Base-by-base conservation (phyloP, 352 stramenopile species). In the Phytopythium aichiense region DNA sequence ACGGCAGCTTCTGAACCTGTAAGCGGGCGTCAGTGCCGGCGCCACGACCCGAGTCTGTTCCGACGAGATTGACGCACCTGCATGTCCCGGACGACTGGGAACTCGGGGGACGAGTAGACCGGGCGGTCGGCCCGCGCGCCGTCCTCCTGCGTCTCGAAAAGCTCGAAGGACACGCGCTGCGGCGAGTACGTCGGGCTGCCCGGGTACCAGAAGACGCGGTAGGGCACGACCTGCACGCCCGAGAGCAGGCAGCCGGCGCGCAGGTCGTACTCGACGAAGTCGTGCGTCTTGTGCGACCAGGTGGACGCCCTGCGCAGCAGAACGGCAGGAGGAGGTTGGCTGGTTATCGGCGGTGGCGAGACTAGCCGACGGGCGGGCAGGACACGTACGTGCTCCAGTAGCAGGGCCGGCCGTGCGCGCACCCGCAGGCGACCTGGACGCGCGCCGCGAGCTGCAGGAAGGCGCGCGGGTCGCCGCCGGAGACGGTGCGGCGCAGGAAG, bases 381-480 rank as follows among this genome's bases (percentile, higher is more conserved):
- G n/a, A n/a, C n/a, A 67, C 65, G 45, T 72, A 92, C 84, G 68
- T 89, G 84, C 84, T 92, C 81, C 82, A 93, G 64, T 93, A 93
- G 69, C 84, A 94, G 33, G 83, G 63, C 7, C 65, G 64, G 48
- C 84, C 71, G 57, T 64, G 78, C 1, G 80, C 79, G 62, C 85
- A 94, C 52, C 85, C 82, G 55, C 85, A 94, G 25, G 90, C 67
- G 20, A 81, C 69, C 61, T 91, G 83, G 11, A 79, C 62, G 12
- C 74, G 64, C 49, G 81, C 74, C 18, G 69, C 71, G 7, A 87
- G 72, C 37, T 67, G 68, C 25, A 84, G 62, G 49, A 80, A 70
- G 15, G 73, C 70, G 20, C 60, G 48, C 4, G 74, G 64, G 38
- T 85, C 50, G 9, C 66, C 45, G 15, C 54, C 68, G 15, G 58